These are phyloP conservation scores for Borealophlyctis nickersoniae DNA, from an alignment of 192 early-diverging fungal genomes.

Conservation along the genomic window DNA sequence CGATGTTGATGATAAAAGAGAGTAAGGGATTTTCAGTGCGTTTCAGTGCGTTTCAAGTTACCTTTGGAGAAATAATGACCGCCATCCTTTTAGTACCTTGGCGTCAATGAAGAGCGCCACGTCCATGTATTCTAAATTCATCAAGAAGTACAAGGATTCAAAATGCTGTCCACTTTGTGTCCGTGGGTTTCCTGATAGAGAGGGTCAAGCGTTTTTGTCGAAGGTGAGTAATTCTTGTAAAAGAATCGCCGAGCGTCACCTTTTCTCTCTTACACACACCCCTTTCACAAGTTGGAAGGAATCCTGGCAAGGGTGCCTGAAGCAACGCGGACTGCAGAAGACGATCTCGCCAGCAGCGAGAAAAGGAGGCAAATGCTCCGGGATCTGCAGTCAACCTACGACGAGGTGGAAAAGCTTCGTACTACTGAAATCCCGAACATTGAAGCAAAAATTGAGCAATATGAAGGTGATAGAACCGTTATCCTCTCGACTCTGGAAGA, in stretches of 20 bases:
- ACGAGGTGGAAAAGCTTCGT: conserved; percentile 43
- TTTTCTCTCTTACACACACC: conserved; percentile 10
- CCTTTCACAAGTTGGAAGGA: conserved; percentile 29
- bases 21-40: conserved; percentile 10
- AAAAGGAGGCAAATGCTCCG: conserved; percentile 27
- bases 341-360: conserved; percentile 43
- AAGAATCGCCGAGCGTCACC: no score
- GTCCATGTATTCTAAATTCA: conserved; percentile 64
- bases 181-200: conserved; percentile 63
- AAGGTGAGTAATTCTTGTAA: no score
- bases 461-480: conserved; percentile 10
- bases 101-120: conserved; percentile 51
- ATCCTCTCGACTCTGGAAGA: conserved; percentile 23
- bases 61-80: no score
- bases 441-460: conserved; percentile 12
- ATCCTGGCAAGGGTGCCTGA: conserved; percentile 34
- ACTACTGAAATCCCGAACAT: conserved; percentile 47
- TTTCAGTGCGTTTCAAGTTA: no score
- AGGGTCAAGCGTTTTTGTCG: conserved; percentile 34
- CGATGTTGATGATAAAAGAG: conserved; percentile 24
- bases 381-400: conserved; percentile 38
- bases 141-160: conserved; percentile 58
- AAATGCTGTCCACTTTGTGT: conserved; percentile 81
- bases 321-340: conserved; percentile 16
- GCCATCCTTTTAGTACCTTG: conserved; percentile 16